phyloP scores from a whole-genome alignment of 2,329 filamentous ascomycete species.

The Metarhizium anisopliae region DNA sequence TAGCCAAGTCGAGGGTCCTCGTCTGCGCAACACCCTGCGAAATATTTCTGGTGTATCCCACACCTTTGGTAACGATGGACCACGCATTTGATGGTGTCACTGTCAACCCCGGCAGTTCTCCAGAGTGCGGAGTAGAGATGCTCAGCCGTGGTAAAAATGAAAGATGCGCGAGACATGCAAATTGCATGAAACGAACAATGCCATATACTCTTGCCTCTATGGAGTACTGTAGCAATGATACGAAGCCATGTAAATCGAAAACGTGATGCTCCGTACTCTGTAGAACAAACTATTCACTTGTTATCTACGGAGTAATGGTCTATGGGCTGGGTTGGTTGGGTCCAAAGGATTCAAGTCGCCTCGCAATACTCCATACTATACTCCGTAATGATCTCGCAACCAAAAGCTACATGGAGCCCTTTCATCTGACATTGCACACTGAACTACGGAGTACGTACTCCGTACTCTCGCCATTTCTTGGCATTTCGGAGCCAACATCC shows the following conservation, averaged over 20 bases:
- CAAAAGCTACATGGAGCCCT: neutral
- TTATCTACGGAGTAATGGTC: too few relatives aligned
- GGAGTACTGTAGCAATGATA: too few relatives aligned
- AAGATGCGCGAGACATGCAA: neutral
- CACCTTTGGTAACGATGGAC: neutral
- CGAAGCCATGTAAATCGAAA: too few relatives aligned
- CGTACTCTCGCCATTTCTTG: too few relatives aligned
- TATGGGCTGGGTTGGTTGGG: neutral
- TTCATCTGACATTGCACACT: too few relatives aligned
- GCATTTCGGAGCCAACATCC: too few relatives aligned
- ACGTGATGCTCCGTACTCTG: too few relatives aligned
- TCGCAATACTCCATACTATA: neutral
- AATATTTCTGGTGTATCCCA: neutral
- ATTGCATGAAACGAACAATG: neutral
- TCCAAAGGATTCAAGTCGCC: neutral
- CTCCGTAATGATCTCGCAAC: too few relatives aligned
- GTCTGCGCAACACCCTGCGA: neutral
- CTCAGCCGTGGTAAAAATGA: neutral
- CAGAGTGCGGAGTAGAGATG: too few relatives aligned
- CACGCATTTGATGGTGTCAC: neutral
- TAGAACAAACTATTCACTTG: too few relatives aligned
- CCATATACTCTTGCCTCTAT: too few relatives aligned
- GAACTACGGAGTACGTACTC: too few relatives aligned
- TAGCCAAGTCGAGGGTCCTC: neutral
- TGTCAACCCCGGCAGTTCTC: neutral